phyloP scores from a whole-genome alignment of 371 early-diverging fungal species.

The Mortierella sp. region DNA sequence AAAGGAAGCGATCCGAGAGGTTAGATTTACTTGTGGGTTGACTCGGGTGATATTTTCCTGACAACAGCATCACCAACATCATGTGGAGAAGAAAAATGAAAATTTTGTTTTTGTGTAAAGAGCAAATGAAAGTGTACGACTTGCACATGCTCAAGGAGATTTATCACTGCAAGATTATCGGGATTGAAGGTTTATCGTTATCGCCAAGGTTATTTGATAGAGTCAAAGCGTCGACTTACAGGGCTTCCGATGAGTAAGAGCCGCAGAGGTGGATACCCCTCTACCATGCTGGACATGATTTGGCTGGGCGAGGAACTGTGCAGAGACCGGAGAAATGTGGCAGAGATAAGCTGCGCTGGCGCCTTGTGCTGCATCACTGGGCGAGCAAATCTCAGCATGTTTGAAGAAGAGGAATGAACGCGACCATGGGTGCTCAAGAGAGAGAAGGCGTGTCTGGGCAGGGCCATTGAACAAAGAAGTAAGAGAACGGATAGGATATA shows the following conservation, averaged over 20 bases:
- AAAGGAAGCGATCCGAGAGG: not conserved
- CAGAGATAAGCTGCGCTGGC: not conserved
- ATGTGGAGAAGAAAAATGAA: conserved; percentile 3
- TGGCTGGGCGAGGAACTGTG: conserved; percentile 24
- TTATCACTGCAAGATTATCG: not conserved
- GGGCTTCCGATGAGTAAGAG: conserved; percentile 73
- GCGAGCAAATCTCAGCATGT: not conserved
- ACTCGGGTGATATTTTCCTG: not conserved
- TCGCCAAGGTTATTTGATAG: not conserved
- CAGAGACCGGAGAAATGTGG: conserved; percentile 13
- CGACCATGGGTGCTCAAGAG: conserved; percentile 26
- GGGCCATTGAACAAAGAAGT: conserved; percentile 26
- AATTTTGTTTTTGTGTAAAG: not conserved
- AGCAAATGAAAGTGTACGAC: not conserved
- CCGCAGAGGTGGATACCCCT: conserved; percentile 59
- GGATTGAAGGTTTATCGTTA: not conserved
- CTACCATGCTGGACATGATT: conserved; percentile 38
- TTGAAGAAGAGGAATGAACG: conserved; percentile 1
- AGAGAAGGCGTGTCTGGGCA: conserved; percentile 27
- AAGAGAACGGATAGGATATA: not conserved
- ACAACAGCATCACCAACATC: not conserved
- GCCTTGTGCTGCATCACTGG: not conserved
- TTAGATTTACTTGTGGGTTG: not conserved
- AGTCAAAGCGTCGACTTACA: conserved; percentile 53
- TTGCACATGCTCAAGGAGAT: conserved; percentile 6